A percentile compares a stretch with the other conserved stretches of the same genome.
Evolutionary conservation across 257 asterid species (phyloP).

Genomic region (Capsicum pubescens): DNA sequence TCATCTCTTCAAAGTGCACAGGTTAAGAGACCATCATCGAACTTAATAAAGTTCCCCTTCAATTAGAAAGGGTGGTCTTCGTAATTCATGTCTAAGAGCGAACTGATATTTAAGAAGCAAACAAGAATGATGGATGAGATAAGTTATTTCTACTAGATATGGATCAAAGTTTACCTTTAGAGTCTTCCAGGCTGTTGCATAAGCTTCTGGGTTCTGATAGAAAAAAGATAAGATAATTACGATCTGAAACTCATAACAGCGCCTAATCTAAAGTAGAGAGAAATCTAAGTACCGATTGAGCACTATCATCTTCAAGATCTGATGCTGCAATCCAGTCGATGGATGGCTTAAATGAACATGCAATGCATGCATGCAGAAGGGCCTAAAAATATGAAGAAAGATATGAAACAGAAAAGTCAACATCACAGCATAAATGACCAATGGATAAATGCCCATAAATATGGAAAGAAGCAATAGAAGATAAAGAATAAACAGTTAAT

Average conservation of each 20-base stretch:
- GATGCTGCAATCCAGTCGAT: slow-evolving; percentile 99
- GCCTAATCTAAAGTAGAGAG: slow-evolving; percentile 26
- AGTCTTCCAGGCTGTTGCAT: slow-evolving; percentile 83
- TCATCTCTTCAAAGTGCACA: not conserved
- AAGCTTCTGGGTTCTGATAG: slow-evolving; percentile 84
- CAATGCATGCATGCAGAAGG: slow-evolving; percentile 91
- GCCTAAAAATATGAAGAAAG: slow-evolving; percentile 59
- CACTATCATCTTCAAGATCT: slow-evolving; percentile 92
- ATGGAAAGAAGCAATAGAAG: not conserved
- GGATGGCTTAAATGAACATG: slow-evolving; percentile 78
- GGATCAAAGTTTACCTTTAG: slow-evolving; percentile 55
- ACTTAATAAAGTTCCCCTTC: not conserved
- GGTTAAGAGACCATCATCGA: not conserved
- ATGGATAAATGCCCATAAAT: not conserved
- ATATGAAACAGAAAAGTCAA: slow-evolving; percentile 18
- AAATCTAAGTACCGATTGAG: slow-evolving; percentile 52
- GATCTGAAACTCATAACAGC: slow-evolving; percentile 26
- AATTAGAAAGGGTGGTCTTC: not conserved
- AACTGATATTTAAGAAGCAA: slow-evolving; percentile 1
- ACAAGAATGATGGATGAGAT: slow-evolving; percentile 3
- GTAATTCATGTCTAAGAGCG: slow-evolving; percentile 1
- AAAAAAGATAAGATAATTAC: slow-evolving; percentile 29
- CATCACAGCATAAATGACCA: not conserved
- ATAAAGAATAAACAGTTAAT: not conserved
- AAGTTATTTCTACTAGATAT: slow-evolving; percentile 1